Percentiles rank a stretch among this genome's conserved stretches.
These are phyloP conservation scores for Sarocladium strictum DNA, from an alignment of 2,329 filamentous ascomycete genomes.

Conservation along the genomic window DNA sequence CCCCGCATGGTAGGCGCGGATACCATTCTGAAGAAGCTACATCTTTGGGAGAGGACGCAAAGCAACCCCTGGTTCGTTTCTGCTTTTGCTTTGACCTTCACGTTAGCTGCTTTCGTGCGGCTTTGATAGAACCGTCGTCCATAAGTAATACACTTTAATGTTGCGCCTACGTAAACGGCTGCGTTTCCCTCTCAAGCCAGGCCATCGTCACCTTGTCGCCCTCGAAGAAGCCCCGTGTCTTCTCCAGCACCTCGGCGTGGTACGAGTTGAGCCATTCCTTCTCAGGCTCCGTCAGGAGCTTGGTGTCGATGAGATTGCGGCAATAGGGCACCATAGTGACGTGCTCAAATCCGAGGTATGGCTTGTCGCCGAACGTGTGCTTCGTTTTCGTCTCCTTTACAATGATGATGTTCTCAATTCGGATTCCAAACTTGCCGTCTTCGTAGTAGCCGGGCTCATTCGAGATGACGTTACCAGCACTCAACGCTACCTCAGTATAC, in stretches of 20 bases:
- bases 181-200: slow-evolving; percentile 87
- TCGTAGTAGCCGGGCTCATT: slow-evolving; percentile 98
- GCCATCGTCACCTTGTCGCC: slow-evolving; percentile 63
- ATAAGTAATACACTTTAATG: slow-evolving; percentile 4
- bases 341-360: slow-evolving; percentile 91
- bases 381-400: slow-evolving; percentile 83
- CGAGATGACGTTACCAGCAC: slow-evolving; percentile 90
- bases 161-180: slow-evolving; percentile 38
- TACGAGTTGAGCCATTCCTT: slow-evolving; percentile 84
- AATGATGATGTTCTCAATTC: slow-evolving; percentile 94
- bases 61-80: slow-evolving; percentile 59
- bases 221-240: slow-evolving; percentile 72
- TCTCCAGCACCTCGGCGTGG: slow-evolving; percentile 72
- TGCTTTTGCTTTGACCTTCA: slow-evolving; percentile 68
- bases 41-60: slow-evolving; percentile 43
- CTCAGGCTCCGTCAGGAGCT: slow-evolving; percentile 66
- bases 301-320: slow-evolving; percentile 74
- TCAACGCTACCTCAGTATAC: slow-evolving; percentile 83
- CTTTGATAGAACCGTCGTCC: slow-evolving; percentile 32
- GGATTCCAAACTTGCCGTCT: slow-evolving; percentile 88
- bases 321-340: slow-evolving; percentile 97
- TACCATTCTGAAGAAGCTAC: slow-evolving; percentile 29
- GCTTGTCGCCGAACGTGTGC: slow-evolving; percentile 86
- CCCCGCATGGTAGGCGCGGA: slow-evolving; percentile 30
- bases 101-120: slow-evolving; percentile 47